Percentiles rank a stretch among this genome's conserved stretches.
phyloP scores from a whole-genome alignment of 306 rosid species.

The Dalbergia cultrata region DNA sequence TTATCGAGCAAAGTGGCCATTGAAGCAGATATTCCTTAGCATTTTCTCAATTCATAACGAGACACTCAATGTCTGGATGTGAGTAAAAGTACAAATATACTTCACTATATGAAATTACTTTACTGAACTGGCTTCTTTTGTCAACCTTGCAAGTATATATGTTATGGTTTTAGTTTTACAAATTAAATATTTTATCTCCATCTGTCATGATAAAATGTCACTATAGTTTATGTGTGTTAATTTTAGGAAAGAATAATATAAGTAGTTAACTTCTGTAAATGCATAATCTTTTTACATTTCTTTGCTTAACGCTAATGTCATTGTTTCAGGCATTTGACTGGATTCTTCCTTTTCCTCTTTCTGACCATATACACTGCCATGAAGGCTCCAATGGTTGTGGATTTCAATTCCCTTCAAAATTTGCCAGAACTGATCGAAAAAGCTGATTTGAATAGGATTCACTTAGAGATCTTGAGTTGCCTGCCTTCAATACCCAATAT shows the following conservation, averaged over 20 bases:
- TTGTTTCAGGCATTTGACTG: slow-evolving; percentile 76
- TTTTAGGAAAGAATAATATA: neutral
- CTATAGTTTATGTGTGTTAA: neutral
- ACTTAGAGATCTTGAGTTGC: slow-evolving; percentile 58
- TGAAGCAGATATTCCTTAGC: slow-evolving; percentile 69
- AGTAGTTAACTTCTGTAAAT: neutral
- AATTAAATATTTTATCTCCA: no score
- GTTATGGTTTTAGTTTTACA: no score
- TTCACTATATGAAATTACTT: neutral
- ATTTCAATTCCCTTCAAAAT: slow-evolving; percentile 54
- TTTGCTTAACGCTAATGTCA: slow-evolving; percentile 10
- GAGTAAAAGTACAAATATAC: slow-evolving; percentile 41
- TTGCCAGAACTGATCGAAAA: slow-evolving; percentile 50
- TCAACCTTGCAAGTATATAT: no score
- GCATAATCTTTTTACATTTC: neutral
- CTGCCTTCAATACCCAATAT: slow-evolving; percentile 57
- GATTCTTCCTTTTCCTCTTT: slow-evolving; percentile 72
- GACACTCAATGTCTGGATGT: slow-evolving; percentile 83
- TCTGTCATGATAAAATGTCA: neutral
- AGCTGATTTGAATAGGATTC: slow-evolving; percentile 57
- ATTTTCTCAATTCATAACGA: slow-evolving; percentile 73
- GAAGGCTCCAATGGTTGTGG: slow-evolving; percentile 55
- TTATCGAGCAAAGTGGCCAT: slow-evolving; percentile 74
- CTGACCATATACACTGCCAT: slow-evolving; percentile 64
- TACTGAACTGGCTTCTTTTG: no score